Evolutionary conservation across 768 basidiomycete genomes (phyloP).

Genomic region (Chlorophyllum brunneum): DNA sequence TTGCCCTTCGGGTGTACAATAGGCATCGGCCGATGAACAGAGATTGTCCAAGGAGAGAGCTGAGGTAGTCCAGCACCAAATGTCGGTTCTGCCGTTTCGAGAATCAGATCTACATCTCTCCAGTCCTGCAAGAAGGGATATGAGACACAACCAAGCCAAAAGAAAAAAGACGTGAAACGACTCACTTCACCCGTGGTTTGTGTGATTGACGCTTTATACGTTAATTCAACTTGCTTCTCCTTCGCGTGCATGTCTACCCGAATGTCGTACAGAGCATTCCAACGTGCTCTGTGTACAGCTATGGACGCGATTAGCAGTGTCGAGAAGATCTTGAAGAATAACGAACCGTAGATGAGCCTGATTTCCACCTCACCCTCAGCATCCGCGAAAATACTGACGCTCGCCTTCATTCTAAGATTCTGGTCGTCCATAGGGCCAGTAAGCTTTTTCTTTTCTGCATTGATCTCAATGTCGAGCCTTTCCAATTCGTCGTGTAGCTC

Average conservation of each 20-base stretch:
- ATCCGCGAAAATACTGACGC: conserved; percentile 34
- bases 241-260: conserved; percentile 37
- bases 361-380: conserved; percentile 34
- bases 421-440: conserved; percentile 17
- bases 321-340: too few relatives aligned
- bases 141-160: not conserved
- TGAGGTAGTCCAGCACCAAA: conserved; percentile 34
- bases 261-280: conserved; percentile 39
- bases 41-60: conserved; percentile 35
- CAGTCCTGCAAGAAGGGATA: conserved; percentile 28
- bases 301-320: not conserved
- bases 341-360: conserved; percentile 35
- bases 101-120: conserved; percentile 36
- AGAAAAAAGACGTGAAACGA: not conserved
- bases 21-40: conserved; percentile 17
- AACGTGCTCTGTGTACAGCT: conserved; percentile 35
- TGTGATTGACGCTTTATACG: conserved; percentile 37
- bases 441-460: conserved; percentile 20
- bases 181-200: conserved; percentile 41
- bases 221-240: conserved; percentile 32
- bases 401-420: conserved; percentile 25
- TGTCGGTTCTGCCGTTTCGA: conserved; percentile 41
- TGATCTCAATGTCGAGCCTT: conserved; percentile 21
- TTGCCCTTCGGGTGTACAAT: too few relatives aligned
- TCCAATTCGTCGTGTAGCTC: conserved; percentile 25